Percentiles rank a stretch among this genome's conserved stretches.
phyloP scores from a whole-genome alignment of 306 rosid species.

The Pyrus pyrifolia region DNA sequence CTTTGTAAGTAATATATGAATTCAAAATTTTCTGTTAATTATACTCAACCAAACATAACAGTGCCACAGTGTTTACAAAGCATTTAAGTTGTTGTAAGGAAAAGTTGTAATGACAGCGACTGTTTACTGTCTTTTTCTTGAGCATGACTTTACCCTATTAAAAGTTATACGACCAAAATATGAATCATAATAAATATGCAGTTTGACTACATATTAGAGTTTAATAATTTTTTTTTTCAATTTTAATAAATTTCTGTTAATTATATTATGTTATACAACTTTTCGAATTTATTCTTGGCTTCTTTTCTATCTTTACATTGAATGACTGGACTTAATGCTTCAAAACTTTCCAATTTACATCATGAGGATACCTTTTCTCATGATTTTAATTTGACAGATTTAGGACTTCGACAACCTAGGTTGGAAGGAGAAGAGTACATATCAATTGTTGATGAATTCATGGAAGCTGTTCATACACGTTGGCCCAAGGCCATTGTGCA shows the following conservation, averaged over 20 bases:
- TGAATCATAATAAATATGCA: not conserved
- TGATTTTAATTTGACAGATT: conserved; percentile 64
- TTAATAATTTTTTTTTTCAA: not conserved
- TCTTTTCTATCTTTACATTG: not conserved
- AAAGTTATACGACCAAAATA: not conserved
- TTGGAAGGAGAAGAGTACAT: conserved; percentile 97
- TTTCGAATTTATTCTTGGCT: not conserved
- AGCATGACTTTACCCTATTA: not conserved
- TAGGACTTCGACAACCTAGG: conserved; percentile 97
- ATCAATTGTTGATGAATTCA: conserved; percentile 90
- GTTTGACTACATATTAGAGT: not conserved
- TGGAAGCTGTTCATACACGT: conserved; percentile 89
- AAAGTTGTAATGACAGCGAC: not conserved
- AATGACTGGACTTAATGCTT: not conserved
- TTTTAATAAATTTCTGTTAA: not conserved
- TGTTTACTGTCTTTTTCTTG: not conserved
- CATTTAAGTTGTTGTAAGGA: not conserved
- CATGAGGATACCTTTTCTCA: conserved; percentile 28
- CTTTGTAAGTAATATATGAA: conserved; percentile 71
- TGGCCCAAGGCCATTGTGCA: conserved; percentile 99
- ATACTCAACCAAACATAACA: not conserved
- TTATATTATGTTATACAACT: not conserved
- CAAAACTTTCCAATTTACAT: conserved; percentile 14
- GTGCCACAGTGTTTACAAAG: not conserved
- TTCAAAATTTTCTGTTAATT: not conserved